These are phyloP conservation scores for Diplocarpon mali DNA, from an alignment of 2,329 filamentous ascomycete species.

Conservation along the genomic window DNA sequence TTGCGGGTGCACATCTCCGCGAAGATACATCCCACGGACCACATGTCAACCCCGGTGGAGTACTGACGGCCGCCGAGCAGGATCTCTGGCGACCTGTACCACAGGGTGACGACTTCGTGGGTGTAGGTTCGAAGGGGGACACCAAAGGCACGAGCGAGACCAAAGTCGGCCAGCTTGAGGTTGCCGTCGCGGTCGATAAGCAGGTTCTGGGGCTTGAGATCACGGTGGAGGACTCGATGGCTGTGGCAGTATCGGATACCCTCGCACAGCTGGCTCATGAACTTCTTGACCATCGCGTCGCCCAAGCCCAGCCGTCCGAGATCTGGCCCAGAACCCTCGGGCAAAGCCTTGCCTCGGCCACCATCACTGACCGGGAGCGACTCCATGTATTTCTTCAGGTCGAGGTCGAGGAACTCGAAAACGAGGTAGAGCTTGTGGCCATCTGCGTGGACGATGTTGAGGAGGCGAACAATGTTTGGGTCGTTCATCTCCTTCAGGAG, in stretches of 20 bases:
- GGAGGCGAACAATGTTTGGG: conserved; percentile 74
- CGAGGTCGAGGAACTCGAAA: conserved; percentile 81
- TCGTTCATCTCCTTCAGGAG: conserved; percentile 91
- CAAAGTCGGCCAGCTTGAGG: conserved; percentile 84
- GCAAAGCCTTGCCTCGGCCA: conserved; percentile 73
- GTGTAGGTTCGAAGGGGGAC: conserved; percentile 87
- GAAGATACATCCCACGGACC: conserved; percentile 90
- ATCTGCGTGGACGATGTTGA: conserved; percentile 91
- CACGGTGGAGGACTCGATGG: conserved; percentile 76
- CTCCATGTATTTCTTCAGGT: conserved; percentile 96
- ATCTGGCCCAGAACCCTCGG: conserved; percentile 58
- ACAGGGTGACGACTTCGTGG: conserved; percentile 88
- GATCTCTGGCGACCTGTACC: conserved; percentile 88
- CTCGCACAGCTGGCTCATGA: conserved; percentile 79
- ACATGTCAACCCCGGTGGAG: conserved; percentile 92
- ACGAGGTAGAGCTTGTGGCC: conserved; percentile 92
- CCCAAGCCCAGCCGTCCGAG: conserved; percentile 61
- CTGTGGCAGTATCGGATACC: conserved; percentile 83
- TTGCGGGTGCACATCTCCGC: conserved; percentile 94
- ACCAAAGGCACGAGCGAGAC: conserved; percentile 79
- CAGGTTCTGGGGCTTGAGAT: conserved; percentile 84
- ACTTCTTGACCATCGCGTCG: conserved; percentile 77
- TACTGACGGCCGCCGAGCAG: conserved; percentile 84
- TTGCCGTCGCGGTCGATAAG: conserved; percentile 80
- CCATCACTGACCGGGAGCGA: conserved; percentile 74